Base-by-base conservation (phyloP, 345 rosid genomes). In the Nephelium lappaceum region DNA sequence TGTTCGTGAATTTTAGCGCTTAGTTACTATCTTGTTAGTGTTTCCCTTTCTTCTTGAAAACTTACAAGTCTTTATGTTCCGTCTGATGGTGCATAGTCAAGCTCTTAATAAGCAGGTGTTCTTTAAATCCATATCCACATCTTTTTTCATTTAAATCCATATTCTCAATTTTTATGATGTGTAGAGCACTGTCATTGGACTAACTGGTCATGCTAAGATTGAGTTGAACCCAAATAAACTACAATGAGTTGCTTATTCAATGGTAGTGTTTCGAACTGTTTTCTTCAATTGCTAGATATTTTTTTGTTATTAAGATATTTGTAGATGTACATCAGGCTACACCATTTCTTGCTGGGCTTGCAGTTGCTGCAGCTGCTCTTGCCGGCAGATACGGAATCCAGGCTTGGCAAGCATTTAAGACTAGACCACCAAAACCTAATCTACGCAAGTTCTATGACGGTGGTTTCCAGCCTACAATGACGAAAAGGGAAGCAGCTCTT, bases 351-450 rank as follows among this genome's bases (percentile, higher is more conserved):
- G 95, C 94, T 67, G 97, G 97, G 42, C 84, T 87, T 77, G 94
- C 97, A n/a, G 88, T 93, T 78, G 95, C 95, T 42, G 91, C 92
- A 24, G 91, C 95, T 57, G 97, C 97, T 31, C 92, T 90, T 81
- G 95, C 93, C 57, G 92, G 97, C 76, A 90, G 83, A 78, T 93
- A 90, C 73, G 97, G 97, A 61, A 87, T 93, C 86, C 97, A 91
- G 83, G 94, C 97, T 41, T 93, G 97, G 97, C 94, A 93, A 73
- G 87, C 97, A 58, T 84, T 91, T 79, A 91, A 93, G 84, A 72
- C 94, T 1, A 79, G 94, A 8, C 95, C 95, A 1, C 89, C 93
- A 9, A 84, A 74, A 43, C 84, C 90, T 67, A 86, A 60, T 79
- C 14, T 86, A 0, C 90, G 91, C 73, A 93, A 78, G 86, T 93